Base-by-base conservation (phyloP, 2,329 filamentous ascomycete genomes). In the Purpureocillium lavendulum region DNA sequence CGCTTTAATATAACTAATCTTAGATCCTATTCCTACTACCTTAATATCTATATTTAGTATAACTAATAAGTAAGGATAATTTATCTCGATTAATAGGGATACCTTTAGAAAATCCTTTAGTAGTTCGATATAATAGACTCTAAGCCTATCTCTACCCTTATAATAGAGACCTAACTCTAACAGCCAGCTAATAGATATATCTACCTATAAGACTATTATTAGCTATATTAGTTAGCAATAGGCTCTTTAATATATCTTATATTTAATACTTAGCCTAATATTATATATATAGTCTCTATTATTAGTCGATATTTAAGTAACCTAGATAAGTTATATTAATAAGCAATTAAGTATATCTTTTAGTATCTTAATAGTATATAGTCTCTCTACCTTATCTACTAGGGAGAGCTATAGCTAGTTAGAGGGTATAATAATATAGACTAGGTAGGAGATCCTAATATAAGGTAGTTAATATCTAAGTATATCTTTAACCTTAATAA, bases 291-390 rank as follows among this genome's bases (percentile, higher is more conserved):
- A 18, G 8, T 18, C 17, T 18, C 21, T 17, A 16, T 8, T 6
- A 29, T 12, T 29, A 7, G 8, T 29, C 7, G 26, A 7, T 29
- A 29, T 29, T 29, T 29, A 29, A 8, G 21, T 35, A 18, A 35
- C 21, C 17, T 35, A 18, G 7, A 35, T 35, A 35, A 35, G n/a
- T 9, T 26, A 36, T 28, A 36, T 14, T 17, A 16, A 12, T 29
- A 29, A 8, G 12, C 26, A 29, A 12, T 29, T 29, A 29, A 12
- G 26, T 29, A 29, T 8, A 9, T 10, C 18, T 10, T 18, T 17
- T 17, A 35, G 12, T 28, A 36, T 31, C 31, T 13, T 38, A 38
- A 30, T 38, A 38, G 18, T 31, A 38, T 31, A 31, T n/a, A n/a
- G n/a, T n/a, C n/a, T n/a, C n/a, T n/a, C n/a, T n/a, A n/a, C n/a